These are phyloP conservation scores for Heterobasidion annosum DNA, from an alignment of 1,284 basidiomycete species.

Conservation along the genomic window DNA sequence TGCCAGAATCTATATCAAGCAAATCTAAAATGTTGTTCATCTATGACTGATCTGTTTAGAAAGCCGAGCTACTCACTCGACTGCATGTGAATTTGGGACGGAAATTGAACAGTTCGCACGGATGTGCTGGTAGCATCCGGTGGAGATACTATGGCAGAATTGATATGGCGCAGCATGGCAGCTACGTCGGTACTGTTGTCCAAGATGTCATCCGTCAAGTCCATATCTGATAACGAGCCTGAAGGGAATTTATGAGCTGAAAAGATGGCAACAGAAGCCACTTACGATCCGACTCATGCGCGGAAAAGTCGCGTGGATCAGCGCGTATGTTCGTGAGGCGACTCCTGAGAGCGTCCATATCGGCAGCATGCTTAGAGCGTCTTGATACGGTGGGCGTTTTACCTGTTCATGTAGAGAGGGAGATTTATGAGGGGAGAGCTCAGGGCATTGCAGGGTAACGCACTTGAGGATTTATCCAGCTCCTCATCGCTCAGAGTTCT, in stretches of 20 bases:
- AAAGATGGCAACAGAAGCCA: background rate
- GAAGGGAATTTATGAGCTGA: background rate
- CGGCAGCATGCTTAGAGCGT: constrained; percentile 14
- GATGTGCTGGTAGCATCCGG: constrained; percentile 46
- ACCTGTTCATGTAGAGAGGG: constrained; percentile 15
- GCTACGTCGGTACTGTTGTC: constrained; percentile 30
- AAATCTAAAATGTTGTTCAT: constrained; percentile 37
- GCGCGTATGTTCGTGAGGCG: constrained; percentile 13
- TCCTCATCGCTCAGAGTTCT: constrained; percentile 65
- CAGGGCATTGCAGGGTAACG: constrained; percentile 15
- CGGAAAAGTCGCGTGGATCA: constrained; percentile 7
- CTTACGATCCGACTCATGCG: constrained; percentile 14
- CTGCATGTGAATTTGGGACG: constrained; percentile 41
- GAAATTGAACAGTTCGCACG: constrained; percentile 49
- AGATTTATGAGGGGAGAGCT: background rate
- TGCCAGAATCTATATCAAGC: constrained; percentile 62
- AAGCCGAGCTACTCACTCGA: constrained; percentile 39
- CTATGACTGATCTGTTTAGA: background rate
- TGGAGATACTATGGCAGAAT: constrained; percentile 29
- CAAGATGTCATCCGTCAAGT: constrained; percentile 15
- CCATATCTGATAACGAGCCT: constrained; percentile 17
- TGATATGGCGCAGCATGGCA: constrained; percentile 25
- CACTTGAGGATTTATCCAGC: constrained; percentile 42
- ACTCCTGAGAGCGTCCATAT: constrained; percentile 21
- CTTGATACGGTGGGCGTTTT: background rate